These are phyloP conservation scores for Pythium graminicola DNA, from an alignment of 352 stramenopile species.

Conservation along the genomic window DNA sequence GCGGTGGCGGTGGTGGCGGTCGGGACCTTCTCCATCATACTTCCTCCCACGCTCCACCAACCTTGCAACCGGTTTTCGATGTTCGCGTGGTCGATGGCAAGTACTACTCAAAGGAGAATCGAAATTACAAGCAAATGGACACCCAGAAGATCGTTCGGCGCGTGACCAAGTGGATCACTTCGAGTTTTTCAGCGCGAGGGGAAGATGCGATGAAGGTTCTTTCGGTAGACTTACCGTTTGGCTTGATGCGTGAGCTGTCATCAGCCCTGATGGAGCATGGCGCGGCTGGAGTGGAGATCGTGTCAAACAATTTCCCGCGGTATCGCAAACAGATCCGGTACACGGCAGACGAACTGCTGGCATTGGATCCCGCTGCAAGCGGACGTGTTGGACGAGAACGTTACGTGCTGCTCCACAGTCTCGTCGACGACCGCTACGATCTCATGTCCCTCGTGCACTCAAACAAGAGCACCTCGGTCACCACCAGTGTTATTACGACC, in stretches of 20 bases:
- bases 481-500: background rate
- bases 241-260: conserved; percentile 72
- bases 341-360: conserved; percentile 67
- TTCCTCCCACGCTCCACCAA: conserved; percentile 3
- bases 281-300: conserved; percentile 40
- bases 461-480: conserved; percentile 24
- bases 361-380: conserved; percentile 39
- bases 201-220: conserved; percentile 82
- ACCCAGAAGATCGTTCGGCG: conserved; percentile 72
- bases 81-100: conserved; percentile 73
- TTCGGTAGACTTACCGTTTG: conserved; percentile 75
- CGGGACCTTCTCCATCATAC: conserved; percentile 10
- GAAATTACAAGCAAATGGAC: conserved; percentile 61
- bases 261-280: conserved; percentile 75
- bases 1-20: conserved; percentile 5
- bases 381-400: conserved; percentile 49
- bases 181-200: conserved; percentile 62
- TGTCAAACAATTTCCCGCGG: conserved; percentile 49
- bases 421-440: conserved; percentile 83
- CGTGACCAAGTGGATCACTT: conserved; percentile 84
- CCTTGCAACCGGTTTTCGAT: conserved; percentile 64
- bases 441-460: conserved; percentile 71
- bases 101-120: conserved; percentile 46
- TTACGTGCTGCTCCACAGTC: conserved; percentile 76
- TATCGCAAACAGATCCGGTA: conserved; percentile 82